A percentile compares a stretch with the other conserved stretches of the same genome.
These are phyloP conservation scores for Metschnikowia borealis DNA, from an alignment of 805 yeast species.

Conservation along the genomic window DNA sequence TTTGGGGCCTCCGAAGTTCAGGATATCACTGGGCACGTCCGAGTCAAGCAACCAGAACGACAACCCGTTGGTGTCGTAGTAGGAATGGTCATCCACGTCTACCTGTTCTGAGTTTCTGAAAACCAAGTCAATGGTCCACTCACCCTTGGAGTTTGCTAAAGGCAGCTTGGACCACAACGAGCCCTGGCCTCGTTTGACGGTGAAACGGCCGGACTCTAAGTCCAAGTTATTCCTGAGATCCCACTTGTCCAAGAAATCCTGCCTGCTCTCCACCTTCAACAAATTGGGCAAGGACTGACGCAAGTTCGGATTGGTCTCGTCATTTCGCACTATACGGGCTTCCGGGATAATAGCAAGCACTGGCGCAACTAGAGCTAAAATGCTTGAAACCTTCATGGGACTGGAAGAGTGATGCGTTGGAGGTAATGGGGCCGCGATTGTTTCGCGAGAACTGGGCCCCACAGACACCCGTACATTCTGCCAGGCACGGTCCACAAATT, in stretches of 20 bases:
- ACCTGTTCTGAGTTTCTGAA: conserved; percentile 55
- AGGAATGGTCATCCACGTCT: conserved; percentile 24
- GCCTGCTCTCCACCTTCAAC: conserved; percentile 22
- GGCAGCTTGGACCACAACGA: conserved; percentile 40
- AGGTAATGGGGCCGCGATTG: neutral
- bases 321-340: conserved; percentile 10
- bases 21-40: conserved; percentile 20
- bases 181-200: conserved; percentile 37
- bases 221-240: conserved; percentile 36
- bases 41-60: conserved; percentile 52
- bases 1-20: conserved; percentile 51
- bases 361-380: conserved; percentile 5
- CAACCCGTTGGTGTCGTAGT: conserved; percentile 46
- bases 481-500: neutral
- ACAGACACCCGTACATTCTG: neutral
- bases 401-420: neutral
- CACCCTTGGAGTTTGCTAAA: conserved; percentile 24
- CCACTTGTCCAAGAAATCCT: conserved; percentile 33
- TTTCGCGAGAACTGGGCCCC: neutral
- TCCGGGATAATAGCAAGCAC: conserved; percentile 17
- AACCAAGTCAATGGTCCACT: conserved; percentile 59
- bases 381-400: conserved; percentile 4
- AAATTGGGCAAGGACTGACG: conserved; percentile 37
- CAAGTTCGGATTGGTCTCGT: conserved; percentile 2
- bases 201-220: conserved; percentile 50